Percentiles rank a stretch among this genome's conserved stretches.
These are phyloP conservation scores for Triangularia verruculosa DNA, from an alignment of 2,329 filamentous ascomycete genomes.

Conservation along the genomic window DNA sequence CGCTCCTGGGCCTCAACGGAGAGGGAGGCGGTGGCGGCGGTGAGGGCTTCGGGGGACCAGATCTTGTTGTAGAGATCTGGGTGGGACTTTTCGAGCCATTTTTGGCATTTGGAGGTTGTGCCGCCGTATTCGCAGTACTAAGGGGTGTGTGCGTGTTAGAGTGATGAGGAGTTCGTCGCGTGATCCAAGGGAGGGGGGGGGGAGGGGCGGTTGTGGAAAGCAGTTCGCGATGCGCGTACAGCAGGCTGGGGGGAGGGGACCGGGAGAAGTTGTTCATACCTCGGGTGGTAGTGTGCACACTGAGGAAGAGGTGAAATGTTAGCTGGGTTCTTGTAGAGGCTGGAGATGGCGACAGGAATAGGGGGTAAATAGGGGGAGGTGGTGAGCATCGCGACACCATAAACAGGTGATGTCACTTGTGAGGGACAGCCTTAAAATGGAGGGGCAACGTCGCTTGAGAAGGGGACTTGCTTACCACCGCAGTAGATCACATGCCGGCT, in stretches of 20 bases:
- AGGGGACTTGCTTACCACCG: conserved; percentile 47
- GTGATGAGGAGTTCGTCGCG: no score
- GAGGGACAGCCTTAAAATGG: conserved; percentile 12
- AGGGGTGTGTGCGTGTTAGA: neutral
- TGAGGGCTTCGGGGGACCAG: conserved; percentile 83
- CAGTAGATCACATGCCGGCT: conserved; percentile 55
- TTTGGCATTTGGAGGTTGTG: conserved; percentile 92
- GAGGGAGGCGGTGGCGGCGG: conserved; percentile 79
- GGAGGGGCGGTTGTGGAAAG: neutral
- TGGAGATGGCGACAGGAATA: neutral
- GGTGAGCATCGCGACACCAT: neutral
- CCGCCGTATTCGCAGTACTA: conserved; percentile 99
- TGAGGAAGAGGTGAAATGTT: conserved; percentile 32
- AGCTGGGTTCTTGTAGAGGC: neutral
- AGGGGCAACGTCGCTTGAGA: neutral
- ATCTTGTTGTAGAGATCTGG: conserved; percentile 71
- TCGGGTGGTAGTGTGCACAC: conserved; percentile 65
- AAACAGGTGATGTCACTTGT: conserved; percentile 22
- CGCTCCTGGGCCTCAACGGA: conserved; percentile 91
- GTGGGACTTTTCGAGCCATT: conserved; percentile 82
- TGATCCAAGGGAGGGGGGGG: neutral
- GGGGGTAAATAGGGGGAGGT: conserved; percentile 2
- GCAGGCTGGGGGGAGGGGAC: neutral
- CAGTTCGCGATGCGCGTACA: neutral
- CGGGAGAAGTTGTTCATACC: conserved; percentile 45